These are phyloP conservation scores for Syzygium syzygioides DNA, from an alignment of 441 rosid species.

Conservation along the genomic window DNA sequence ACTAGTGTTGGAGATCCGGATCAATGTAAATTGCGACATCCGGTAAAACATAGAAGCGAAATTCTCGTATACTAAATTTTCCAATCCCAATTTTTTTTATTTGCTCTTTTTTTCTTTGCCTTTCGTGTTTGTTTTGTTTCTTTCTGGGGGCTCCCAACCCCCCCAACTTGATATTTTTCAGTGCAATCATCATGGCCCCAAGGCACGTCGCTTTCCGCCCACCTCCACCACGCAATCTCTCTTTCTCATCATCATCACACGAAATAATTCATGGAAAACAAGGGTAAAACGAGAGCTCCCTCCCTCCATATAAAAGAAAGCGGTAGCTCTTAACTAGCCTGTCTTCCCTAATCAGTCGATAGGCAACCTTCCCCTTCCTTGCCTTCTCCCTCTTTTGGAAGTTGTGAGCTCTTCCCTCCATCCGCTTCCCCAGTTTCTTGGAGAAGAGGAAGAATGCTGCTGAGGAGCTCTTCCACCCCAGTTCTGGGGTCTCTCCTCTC, in stretches of 20 bases:
- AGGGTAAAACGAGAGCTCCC: not conserved
- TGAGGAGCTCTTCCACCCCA: constrained; percentile 64
- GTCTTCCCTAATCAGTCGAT: not conserved
- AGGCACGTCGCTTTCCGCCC: not conserved
- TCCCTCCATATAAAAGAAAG: not conserved
- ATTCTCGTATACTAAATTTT: not conserved
- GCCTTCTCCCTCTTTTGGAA: not conserved
- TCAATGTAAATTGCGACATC: not conserved
- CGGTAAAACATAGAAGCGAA: not conserved
- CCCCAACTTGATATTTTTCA: not conserved
- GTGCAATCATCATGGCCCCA: not conserved
- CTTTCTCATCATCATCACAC: not conserved
- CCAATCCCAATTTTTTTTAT: not conserved
- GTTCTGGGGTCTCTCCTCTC: constrained; percentile 51
- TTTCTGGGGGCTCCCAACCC: not conserved
- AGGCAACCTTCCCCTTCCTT: not conserved
- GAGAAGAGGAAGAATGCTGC: constrained; percentile 20
- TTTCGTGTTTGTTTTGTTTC: not conserved
- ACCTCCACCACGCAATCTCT: not conserved
- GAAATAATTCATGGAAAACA: not conserved
- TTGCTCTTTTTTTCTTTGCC: not conserved
- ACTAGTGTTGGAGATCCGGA: not conserved
- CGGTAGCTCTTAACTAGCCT: not conserved
- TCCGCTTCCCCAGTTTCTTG: not conserved
- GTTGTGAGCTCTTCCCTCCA: not conserved